Conservation (phyloP, 257 asterid genomes). For the Misopates orontium region DNA sequence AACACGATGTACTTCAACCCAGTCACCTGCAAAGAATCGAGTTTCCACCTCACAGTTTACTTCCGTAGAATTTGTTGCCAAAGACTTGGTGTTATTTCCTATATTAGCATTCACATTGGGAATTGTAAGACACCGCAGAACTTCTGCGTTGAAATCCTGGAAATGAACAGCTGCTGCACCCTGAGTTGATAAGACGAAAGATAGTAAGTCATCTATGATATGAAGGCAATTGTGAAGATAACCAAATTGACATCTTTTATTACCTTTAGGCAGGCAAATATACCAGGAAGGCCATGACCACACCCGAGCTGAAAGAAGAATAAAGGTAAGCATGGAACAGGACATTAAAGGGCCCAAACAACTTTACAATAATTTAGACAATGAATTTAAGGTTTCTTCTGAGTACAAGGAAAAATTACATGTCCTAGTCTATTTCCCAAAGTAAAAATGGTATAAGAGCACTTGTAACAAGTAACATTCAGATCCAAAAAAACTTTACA, state of each 20-base stretch:
- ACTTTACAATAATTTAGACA: neutral
- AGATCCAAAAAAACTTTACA: neutral
- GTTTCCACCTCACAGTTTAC: constrained; percentile 36
- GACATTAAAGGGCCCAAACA: constrained; percentile 4
- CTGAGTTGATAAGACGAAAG: constrained; percentile 35
- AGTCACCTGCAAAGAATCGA: constrained; percentile 92
- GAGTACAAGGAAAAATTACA: neutral
- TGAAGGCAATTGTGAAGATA: constrained; percentile 16
- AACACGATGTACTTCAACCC: constrained; percentile 72
- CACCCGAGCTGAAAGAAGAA: constrained; percentile 82
- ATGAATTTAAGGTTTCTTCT: neutral
- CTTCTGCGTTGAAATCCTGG: constrained; percentile 96
- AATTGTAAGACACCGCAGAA: constrained; percentile 75
- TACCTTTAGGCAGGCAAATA: constrained; percentile 78
- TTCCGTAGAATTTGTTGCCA: constrained; percentile 23
- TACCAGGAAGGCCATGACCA: constrained; percentile 99
- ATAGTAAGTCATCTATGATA: neutral
- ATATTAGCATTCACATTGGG: constrained; percentile 78
- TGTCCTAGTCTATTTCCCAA: neutral
- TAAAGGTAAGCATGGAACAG: constrained; percentile 16
- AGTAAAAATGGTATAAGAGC: neutral
- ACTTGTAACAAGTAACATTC: neutral
- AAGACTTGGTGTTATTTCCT: constrained; percentile 32
- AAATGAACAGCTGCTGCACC: constrained; percentile 80
- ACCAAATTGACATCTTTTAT: constrained; percentile 14